These are phyloP conservation scores for Physcomitrellopsis africana DNA, from an alignment of 225 moss, liverwort and hornwort genomes.

Conservation along the genomic window DNA sequence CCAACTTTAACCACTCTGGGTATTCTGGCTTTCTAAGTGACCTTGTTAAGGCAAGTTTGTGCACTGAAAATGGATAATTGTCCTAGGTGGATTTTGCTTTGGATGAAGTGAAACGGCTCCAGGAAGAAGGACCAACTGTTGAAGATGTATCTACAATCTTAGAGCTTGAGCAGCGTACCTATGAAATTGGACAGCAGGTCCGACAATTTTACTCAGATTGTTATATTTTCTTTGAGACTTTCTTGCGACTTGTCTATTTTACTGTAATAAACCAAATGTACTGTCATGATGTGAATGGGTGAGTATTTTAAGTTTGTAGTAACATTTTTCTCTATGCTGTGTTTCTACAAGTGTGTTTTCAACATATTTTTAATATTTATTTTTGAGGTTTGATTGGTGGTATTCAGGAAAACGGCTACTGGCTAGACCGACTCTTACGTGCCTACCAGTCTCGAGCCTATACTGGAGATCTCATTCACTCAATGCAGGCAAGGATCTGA, in stretches of 20 bases:
- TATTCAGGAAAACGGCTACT: slow-evolving; percentile 86
- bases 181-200: slow-evolving; percentile 98
- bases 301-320: background rate
- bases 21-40: slow-evolving; percentile 10
- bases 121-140: slow-evolving; percentile 75
- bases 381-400: slow-evolving; percentile 24
- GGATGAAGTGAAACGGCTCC: slow-evolving; percentile 87
- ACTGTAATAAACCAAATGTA: slow-evolving; percentile 17
- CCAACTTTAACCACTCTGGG: background rate
- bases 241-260: background rate
- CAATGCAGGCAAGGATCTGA: slow-evolving; percentile 69
- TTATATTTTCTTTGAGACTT: background rate
- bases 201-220: slow-evolving; percentile 8
- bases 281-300: background rate
- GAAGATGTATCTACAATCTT: slow-evolving; percentile 89
- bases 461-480: slow-evolving; percentile 80
- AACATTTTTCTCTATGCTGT: background rate
- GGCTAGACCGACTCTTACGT: slow-evolving; percentile 87
- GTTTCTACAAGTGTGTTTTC: background rate
- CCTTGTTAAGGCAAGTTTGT: slow-evolving; percentile 20
- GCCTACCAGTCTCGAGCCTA: slow-evolving; percentile 96
- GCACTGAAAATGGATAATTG: slow-evolving; percentile 4
- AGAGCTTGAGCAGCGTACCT: slow-evolving; percentile 92
- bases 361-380: background rate
- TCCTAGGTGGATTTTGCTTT: slow-evolving; percentile 81